phyloP scores from a whole-genome alignment of 2,329 filamentous ascomycete species.

The Talaromyces verruculosus region DNA sequence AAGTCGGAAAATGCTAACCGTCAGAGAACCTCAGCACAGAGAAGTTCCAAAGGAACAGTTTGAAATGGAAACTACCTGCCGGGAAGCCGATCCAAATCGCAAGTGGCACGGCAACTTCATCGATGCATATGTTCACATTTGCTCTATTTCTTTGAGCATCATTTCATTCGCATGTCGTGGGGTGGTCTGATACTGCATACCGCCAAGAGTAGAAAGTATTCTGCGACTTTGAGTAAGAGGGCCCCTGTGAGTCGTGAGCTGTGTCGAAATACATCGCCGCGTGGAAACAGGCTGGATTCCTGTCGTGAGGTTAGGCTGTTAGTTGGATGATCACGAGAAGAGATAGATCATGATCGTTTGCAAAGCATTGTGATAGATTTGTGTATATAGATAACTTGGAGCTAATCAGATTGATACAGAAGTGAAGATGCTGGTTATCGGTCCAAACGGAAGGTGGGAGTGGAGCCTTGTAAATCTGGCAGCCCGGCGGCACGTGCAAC shows the following conservation, averaged over 20 bases:
- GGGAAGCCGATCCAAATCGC: neutral
- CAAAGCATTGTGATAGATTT: neutral
- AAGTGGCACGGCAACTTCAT: neutral
- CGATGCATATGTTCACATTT: neutral
- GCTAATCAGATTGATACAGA: neutral
- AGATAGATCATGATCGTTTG: neutral
- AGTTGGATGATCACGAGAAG: neutral
- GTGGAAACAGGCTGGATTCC: neutral
- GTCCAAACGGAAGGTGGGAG: neutral
- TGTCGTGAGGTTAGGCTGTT: neutral
- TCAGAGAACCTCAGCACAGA: neutral
- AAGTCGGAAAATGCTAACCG: neutral
- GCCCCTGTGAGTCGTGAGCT: neutral
- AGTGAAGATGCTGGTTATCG: neutral
- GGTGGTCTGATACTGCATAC: neutral
- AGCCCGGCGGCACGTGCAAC: conserved; percentile 11
- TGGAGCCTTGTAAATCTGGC: conserved; percentile 4
- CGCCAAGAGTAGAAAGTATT: neutral
- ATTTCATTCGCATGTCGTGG: neutral
- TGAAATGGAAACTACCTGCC: neutral
- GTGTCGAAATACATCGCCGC: neutral
- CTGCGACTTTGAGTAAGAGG: neutral
- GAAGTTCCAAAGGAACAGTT: neutral
- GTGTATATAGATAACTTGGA: neutral
- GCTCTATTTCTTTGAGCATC: neutral